phyloP scores from a whole-genome alignment of 140 eudicot species.

The Anethum foeniculum region DNA sequence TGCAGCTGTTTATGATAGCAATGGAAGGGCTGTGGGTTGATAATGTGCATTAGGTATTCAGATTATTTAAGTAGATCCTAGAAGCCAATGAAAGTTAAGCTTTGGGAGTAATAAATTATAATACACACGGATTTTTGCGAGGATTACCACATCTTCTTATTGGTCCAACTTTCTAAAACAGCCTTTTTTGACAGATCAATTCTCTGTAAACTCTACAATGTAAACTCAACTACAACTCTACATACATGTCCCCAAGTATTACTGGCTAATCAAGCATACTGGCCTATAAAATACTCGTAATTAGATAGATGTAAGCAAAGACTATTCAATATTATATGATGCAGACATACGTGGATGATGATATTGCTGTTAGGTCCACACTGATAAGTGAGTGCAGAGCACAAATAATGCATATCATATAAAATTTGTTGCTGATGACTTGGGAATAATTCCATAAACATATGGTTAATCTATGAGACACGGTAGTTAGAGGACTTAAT shows the following conservation, averaged over 20 bases:
- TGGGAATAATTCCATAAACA: not conserved
- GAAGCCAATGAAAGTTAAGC: slow-evolving; percentile 71
- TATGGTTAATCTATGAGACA: not conserved
- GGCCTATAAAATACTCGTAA: not conserved
- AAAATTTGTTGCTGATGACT: not conserved
- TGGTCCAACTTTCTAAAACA: slow-evolving; percentile 56
- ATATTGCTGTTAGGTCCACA: not conserved
- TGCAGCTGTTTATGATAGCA: not conserved
- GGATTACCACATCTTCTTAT: slow-evolving; percentile 25
- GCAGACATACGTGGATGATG: not conserved
- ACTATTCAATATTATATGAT: not conserved
- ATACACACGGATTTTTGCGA: slow-evolving; percentile 3
- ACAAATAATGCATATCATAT: not conserved
- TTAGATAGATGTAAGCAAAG: not conserved
- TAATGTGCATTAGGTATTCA: slow-evolving; percentile 10
- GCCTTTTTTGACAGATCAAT: not conserved
- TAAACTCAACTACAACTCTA: not conserved
- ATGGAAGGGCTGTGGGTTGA: not conserved
- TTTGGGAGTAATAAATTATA: slow-evolving; percentile 31
- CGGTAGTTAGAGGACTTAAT: not conserved
- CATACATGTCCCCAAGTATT: not conserved
- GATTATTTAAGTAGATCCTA: slow-evolving; percentile 38
- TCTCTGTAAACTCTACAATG: not conserved
- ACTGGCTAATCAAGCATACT: not conserved
- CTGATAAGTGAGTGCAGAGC: not conserved